phyloP scores from a whole-genome alignment of 2,329 filamentous ascomycete genomes.

The Seiridium cupressi region DNA sequence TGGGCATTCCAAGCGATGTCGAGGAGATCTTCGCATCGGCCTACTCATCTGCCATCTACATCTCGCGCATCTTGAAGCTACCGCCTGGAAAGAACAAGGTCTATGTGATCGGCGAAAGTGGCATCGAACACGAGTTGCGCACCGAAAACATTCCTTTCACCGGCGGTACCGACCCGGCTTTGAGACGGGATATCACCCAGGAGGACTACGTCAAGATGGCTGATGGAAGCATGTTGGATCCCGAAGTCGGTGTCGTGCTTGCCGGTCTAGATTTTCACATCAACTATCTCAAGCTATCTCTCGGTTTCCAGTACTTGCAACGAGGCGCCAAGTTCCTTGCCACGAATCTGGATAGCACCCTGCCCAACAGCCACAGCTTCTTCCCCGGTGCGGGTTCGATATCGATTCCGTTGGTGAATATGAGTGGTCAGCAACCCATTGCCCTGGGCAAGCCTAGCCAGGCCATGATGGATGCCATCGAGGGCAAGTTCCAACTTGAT shows the following conservation, averaged over 20 bases:
- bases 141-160: slow-evolving; percentile 77
- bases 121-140: slow-evolving; percentile 84
- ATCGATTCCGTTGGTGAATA: slow-evolving; percentile 73
- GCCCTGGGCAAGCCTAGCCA: slow-evolving; percentile 92
- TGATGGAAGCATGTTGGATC: slow-evolving; percentile 73
- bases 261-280: slow-evolving; percentile 91
- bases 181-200: slow-evolving; percentile 74
- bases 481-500: slow-evolving; percentile 91
- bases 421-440: slow-evolving; percentile 67
- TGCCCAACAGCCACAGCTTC: slow-evolving; percentile 77
- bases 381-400: slow-evolving; percentile 91
- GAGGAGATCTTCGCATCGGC: slow-evolving; percentile 96
- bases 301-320: slow-evolving; percentile 82
- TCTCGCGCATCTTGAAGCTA: slow-evolving; percentile 84
- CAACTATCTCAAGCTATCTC: slow-evolving; percentile 88
- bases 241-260: slow-evolving; percentile 85
- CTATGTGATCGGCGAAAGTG: slow-evolving; percentile 86
- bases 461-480: slow-evolving; percentile 99
- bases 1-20: slow-evolving; percentile 76
- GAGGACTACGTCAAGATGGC: slow-evolving; percentile 81
- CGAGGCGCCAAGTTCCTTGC: slow-evolving; percentile 84
- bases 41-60: slow-evolving; percentile 95
- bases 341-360: slow-evolving; percentile 88
- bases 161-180: slow-evolving; percentile 80
- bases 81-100: slow-evolving; percentile 84